Percentiles rank a stretch among this genome's conserved stretches.
These are phyloP conservation scores for Metschnikowia continentalis DNA, from an alignment of 805 yeast species.

Conservation along the genomic window DNA sequence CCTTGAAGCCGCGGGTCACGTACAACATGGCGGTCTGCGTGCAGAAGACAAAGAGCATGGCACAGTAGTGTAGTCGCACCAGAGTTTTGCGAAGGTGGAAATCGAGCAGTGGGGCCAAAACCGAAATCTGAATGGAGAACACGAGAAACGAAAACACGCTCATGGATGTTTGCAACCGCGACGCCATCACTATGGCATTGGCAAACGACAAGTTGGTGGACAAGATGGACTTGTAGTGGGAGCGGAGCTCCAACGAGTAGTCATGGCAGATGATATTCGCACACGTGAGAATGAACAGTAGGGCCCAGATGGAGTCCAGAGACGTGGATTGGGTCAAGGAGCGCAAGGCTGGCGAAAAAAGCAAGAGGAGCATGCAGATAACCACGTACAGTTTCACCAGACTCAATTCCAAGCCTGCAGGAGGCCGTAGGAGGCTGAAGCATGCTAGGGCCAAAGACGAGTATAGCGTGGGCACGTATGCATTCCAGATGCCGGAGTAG, in stretches of 20 bases:
- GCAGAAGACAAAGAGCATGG: conserved; percentile 24
- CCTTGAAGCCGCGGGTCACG: conserved; percentile 13
- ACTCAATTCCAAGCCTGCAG: conserved; percentile 5
- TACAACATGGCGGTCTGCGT: conserved; percentile 28
- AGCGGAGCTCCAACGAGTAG: conserved; percentile 50
- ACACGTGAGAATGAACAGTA: conserved; percentile 73
- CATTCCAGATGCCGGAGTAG: conserved; percentile 48
- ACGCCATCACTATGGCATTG: conserved; percentile 84
- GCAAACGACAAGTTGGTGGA: conserved; percentile 81
- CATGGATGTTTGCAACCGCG: conserved; percentile 70
- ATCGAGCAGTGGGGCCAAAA: conserved; percentile 68
- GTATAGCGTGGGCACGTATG: conserved; percentile 39
- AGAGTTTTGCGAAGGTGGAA: conserved; percentile 49
- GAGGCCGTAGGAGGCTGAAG: conserved; percentile 3
- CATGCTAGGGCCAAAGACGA: conserved; percentile 11
- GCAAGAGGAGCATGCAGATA: conserved; percentile 64
- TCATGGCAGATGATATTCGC: conserved; percentile 66
- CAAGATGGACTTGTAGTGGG: conserved; percentile 46
- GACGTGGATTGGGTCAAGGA: conserved; percentile 86
- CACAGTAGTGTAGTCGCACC: conserved; percentile 17
- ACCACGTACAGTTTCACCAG: conserved; percentile 50
- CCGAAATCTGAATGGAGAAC: conserved; percentile 65
- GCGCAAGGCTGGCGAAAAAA: conserved; percentile 84
- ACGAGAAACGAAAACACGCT: conserved; percentile 82
- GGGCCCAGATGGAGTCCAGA: conserved; percentile 92